Conservation (phyloP, 2,329 filamentous ascomycete genomes). For the Penicillium sp. region DNA sequence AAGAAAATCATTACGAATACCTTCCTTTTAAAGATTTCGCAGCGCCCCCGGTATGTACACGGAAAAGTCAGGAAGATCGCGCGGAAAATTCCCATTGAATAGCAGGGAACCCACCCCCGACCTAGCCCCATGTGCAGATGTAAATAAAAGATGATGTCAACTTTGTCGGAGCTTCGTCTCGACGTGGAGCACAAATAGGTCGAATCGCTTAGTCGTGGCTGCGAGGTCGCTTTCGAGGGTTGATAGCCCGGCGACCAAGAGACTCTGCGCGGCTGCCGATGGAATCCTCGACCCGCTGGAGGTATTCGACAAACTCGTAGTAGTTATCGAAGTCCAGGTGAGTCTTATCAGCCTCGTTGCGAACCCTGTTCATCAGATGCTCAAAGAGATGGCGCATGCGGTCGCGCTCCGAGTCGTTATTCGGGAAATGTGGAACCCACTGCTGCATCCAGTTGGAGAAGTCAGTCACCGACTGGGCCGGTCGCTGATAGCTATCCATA, state of each 20-base stretch:
- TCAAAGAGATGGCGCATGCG: conserved; percentile 14
- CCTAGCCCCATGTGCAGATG: not conserved
- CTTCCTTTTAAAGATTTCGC: not conserved
- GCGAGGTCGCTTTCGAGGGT: conserved; percentile 4
- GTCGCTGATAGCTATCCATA: not conserved
- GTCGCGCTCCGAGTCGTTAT: conserved; percentile 5
- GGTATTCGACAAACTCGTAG: conserved; percentile 8
- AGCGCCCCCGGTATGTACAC: conserved; percentile 1
- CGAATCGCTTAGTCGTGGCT: not conserved
- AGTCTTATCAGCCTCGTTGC: not conserved
- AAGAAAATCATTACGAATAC: not conserved
- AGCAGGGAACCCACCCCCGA: not conserved
- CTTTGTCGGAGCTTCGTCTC: not conserved
- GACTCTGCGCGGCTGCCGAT: not conserved
- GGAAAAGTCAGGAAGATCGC: not conserved
- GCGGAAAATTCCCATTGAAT: not conserved
- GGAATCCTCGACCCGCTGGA: conserved; percentile 5
- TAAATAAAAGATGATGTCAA: not conserved
- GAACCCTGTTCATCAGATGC: not conserved
- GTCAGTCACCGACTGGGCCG: conserved; percentile 3
- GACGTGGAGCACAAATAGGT: not conserved
- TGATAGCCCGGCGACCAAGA: conserved; percentile 1
- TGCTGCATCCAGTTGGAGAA: conserved; percentile 11
- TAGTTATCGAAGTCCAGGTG: conserved; percentile 8
- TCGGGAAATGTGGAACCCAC: conserved; percentile 6